A percentile compares a stretch with the other conserved stretches of the same genome.
Conservation (phyloP, 768 basidiomycete genomes). For the Russula olivacea region DNA sequence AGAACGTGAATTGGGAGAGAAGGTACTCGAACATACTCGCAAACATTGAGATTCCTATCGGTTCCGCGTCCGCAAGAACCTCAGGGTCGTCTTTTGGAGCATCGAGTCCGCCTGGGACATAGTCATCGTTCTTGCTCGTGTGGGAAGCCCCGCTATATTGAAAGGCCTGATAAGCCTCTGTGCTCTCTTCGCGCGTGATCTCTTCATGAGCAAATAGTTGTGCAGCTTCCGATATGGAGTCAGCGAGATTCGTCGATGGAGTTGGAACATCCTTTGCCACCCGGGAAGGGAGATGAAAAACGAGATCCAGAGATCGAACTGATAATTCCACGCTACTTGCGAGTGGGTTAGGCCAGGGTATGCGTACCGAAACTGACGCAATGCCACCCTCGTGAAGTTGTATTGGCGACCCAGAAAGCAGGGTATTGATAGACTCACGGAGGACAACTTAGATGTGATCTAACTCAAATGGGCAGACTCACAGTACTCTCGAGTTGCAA, state of each 20-base stretch:
- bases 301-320: slow-evolving; percentile 60
- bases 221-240: slow-evolving; percentile 79
- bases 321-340: slow-evolving; percentile 67
- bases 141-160: slow-evolving; percentile 38
- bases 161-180: slow-evolving; percentile 62
- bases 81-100: slow-evolving; percentile 42
- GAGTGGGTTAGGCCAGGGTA: slow-evolving; percentile 84
- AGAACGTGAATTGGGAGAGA: slow-evolving; percentile 73
- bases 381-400: slow-evolving; percentile 65
- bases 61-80: slow-evolving; percentile 46
- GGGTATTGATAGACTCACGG: slow-evolving; percentile 69
- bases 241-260: slow-evolving; percentile 47
- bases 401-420: slow-evolving; percentile 61
- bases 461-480: slow-evolving; percentile 31
- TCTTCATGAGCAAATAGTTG: slow-evolving; percentile 85
- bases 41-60: slow-evolving; percentile 74
- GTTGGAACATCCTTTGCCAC: slow-evolving; percentile 25
- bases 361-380: slow-evolving; percentile 65
- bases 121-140: slow-evolving; percentile 32
- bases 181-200: slow-evolving; percentile 64
- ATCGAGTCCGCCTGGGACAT: slow-evolving; percentile 64
- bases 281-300: slow-evolving; percentile 43
- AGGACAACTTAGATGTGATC: slow-evolving; percentile 22
- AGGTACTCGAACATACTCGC: slow-evolving; percentile 74
- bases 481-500: slow-evolving; percentile 74